Evolutionary conservation across 1,284 basidiomycete genomes (phyloP).

Genomic region (Papiliotrema nemorosa): DNA sequence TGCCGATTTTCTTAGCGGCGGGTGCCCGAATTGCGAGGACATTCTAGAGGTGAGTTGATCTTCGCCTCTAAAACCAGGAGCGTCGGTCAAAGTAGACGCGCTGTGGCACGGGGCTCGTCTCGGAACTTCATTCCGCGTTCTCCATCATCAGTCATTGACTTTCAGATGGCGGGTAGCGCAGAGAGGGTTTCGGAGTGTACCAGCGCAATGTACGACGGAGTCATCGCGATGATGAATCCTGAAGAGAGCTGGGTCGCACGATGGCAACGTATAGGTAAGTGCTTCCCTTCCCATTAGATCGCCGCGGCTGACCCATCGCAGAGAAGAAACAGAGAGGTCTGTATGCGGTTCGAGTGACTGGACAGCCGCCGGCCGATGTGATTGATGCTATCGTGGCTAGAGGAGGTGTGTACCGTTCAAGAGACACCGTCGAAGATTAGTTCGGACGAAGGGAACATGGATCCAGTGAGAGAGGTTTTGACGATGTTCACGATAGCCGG

Average conservation of each 20-base stretch:
- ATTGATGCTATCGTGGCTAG: conserved; percentile 55
- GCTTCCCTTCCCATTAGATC: neutral
- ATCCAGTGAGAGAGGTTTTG: too few relatives aligned
- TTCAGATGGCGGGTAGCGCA: conserved; percentile 78
- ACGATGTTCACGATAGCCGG: too few relatives aligned
- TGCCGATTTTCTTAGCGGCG: conserved; percentile 75
- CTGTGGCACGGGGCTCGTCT: too few relatives aligned
- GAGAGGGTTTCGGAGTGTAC: conserved; percentile 86
- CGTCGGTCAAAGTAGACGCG: neutral
- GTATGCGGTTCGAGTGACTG: conserved; percentile 83
- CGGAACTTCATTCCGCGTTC: too few relatives aligned
- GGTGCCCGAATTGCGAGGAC: conserved; percentile 97
- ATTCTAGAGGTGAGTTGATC: conserved; percentile 70
- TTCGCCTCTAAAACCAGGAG: neutral
- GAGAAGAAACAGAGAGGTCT: conserved; percentile 81
- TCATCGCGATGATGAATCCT: conserved; percentile 83
- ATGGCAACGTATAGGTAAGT: conserved; percentile 85
- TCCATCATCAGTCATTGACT: neutral
- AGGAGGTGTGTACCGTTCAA: conserved; percentile 40
- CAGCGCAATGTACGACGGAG: conserved; percentile 90
- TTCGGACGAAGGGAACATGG: too few relatives aligned
- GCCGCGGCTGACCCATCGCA: conserved; percentile 38
- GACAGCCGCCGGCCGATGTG: conserved; percentile 78
- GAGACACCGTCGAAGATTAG: conserved; percentile 43
- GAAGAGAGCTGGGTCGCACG: conserved; percentile 91